Evolutionary conservation across 108 stramenopile genomes (phyloP).

Genomic region (Cylindrotheca fusiformis): DNA sequence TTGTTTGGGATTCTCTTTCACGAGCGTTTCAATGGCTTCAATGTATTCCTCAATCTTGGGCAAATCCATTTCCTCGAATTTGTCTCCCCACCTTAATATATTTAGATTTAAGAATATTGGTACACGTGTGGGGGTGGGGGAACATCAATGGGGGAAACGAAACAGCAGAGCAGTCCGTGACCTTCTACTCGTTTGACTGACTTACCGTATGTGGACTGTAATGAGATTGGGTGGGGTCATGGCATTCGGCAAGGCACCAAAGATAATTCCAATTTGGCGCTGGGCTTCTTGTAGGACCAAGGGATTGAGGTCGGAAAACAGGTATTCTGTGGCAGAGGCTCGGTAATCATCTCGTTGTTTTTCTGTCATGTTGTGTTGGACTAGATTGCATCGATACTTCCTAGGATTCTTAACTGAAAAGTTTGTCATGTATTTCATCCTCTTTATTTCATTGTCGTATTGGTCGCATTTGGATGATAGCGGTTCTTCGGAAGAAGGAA

Average conservation of each 20-base stretch:
- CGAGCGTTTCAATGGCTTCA: constrained; percentile 33
- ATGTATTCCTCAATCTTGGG: constrained; percentile 46
- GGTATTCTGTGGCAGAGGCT: constrained; percentile 42
- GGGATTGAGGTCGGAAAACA: constrained; percentile 43
- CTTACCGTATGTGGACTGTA: constrained; percentile 52
- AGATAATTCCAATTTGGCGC: constrained; percentile 41
- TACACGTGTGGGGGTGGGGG: too few species aligned
- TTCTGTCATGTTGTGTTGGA: neutral
- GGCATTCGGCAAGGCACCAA: constrained; percentile 15
- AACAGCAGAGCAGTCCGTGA: too few species aligned
- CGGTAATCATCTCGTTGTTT: constrained; percentile 8
- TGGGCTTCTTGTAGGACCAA: constrained; percentile 60
- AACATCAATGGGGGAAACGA: too few species aligned
- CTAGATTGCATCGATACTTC: neutral
- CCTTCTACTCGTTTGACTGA: too few species aligned
- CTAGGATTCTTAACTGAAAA: neutral
- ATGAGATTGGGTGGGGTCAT: constrained; percentile 40
- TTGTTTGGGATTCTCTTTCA: neutral
- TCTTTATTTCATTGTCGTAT: too few species aligned
- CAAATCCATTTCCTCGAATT: constrained; percentile 60
- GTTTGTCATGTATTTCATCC: neutral
- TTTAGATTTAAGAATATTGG: too few species aligned
- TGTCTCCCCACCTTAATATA: constrained; percentile 64
- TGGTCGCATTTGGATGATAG: too few species aligned
- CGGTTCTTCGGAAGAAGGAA: constrained; percentile 42